These are phyloP conservation scores for Geosmithia putterillii DNA, from an alignment of 2,329 filamentous ascomycete species.

Conservation along the genomic window DNA sequence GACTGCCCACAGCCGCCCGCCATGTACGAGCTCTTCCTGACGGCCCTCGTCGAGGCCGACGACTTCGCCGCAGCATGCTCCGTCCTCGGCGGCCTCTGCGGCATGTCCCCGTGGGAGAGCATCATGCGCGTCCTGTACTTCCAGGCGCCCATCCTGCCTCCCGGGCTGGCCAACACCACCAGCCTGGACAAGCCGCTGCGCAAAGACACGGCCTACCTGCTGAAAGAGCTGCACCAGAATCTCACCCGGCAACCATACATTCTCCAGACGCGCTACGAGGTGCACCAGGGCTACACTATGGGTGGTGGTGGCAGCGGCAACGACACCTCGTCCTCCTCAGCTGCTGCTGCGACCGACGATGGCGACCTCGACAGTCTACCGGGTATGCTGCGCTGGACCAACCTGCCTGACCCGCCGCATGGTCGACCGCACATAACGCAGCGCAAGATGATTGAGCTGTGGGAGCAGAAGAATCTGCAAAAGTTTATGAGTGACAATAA, in stretches of 20 bases:
- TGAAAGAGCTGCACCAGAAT: conserved; percentile 42
- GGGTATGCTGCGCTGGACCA: conserved; percentile 44
- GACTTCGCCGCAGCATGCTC: conserved; percentile 36
- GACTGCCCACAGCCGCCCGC: not conserved
- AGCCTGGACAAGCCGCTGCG: conserved; percentile 24
- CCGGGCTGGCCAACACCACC: conserved; percentile 29
- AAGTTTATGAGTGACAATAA: conserved; percentile 37
- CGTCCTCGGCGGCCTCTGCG: conserved; percentile 44
- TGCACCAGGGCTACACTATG: conserved; percentile 35
- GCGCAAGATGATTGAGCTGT: conserved; percentile 44
- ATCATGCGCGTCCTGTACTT: conserved; percentile 41
- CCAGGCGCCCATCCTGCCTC: conserved; percentile 31
- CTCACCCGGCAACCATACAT: conserved; percentile 44
- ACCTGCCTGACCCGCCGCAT: conserved; percentile 45
- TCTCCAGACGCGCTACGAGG: conserved; percentile 41
- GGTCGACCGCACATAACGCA: conserved; percentile 33
- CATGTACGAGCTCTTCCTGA: conserved; percentile 51
- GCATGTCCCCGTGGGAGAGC: conserved; percentile 38
- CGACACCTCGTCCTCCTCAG: no score
- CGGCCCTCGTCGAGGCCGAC: conserved; percentile 35
- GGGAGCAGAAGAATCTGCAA: conserved; percentile 34
- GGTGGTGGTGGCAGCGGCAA: conserved; percentile 16
- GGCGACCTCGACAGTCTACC: conserved; percentile 28
- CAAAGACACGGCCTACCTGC: conserved; percentile 25
- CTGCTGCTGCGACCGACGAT: no score